Evolutionary conservation across 2,329 filamentous ascomycete genomes (phyloP).

Genomic region (Fusarium continuum): DNA sequence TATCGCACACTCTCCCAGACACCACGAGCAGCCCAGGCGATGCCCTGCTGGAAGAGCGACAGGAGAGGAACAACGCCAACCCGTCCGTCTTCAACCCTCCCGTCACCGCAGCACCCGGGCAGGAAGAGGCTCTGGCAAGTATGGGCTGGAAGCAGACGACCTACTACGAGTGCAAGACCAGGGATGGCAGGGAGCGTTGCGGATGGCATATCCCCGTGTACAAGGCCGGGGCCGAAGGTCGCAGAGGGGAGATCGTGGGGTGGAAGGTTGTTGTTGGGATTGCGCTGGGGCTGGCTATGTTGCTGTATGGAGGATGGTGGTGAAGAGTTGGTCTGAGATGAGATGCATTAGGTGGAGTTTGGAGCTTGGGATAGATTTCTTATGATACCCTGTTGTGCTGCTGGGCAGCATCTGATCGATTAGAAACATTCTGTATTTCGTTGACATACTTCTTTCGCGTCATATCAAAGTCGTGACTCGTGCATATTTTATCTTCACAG

Average conservation of each 20-base stretch:
- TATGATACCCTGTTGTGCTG: slow-evolving; percentile 33
- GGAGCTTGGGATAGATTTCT: slow-evolving; percentile 27
- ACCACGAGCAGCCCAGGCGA: slow-evolving; percentile 2
- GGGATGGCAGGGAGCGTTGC: slow-evolving; percentile 45
- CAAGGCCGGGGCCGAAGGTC: slow-evolving; percentile 38
- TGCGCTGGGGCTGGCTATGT: slow-evolving; percentile 16
- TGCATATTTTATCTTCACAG: slow-evolving; percentile 8
- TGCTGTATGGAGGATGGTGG: slow-evolving; percentile 14
- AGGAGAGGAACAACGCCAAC: slow-evolving; percentile 27
- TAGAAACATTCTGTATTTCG: background rate
- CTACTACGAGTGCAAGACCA: slow-evolving; percentile 48
- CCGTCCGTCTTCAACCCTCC: slow-evolving; percentile 43
- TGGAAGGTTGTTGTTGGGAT: slow-evolving; percentile 27
- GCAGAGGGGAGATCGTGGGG: slow-evolving; percentile 34
- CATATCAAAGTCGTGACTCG: slow-evolving; percentile 6
- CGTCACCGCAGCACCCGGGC: slow-evolving; percentile 47
- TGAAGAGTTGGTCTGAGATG: background rate
- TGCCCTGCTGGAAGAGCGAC: slow-evolving; percentile 12
- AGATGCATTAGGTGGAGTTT: slow-evolving; percentile 24
- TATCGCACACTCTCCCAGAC: slow-evolving; percentile 2
- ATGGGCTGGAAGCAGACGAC: slow-evolving; percentile 48
- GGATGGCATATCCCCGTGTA: slow-evolving; percentile 51
- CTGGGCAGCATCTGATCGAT: slow-evolving; percentile 19
- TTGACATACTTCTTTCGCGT: background rate
- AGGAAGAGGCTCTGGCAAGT: slow-evolving; percentile 43